These are phyloP conservation scores for Hyphopichia homilentoma DNA, from an alignment of 805 yeast species.

Conservation along the genomic window DNA sequence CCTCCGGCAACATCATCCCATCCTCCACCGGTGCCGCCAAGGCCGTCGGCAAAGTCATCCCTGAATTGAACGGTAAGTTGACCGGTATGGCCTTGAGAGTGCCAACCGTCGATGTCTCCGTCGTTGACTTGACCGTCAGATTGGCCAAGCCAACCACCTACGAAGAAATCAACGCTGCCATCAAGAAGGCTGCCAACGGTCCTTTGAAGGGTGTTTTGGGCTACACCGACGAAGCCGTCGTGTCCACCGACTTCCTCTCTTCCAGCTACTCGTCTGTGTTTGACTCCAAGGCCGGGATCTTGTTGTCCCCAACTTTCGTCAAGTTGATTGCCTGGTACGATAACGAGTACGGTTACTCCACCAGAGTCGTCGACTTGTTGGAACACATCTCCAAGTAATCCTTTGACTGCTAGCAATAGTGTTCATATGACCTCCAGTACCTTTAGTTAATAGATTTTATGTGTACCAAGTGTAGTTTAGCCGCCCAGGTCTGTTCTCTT, in stretches of 20 bases:
- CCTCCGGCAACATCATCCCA: conserved; percentile 33
- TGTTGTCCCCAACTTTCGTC: conserved; percentile 32
- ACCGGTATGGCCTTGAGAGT: conserved; percentile 36
- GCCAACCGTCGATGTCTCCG: conserved; percentile 34
- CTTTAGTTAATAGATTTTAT: too few relatives aligned
- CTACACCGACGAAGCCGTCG: conserved; percentile 34
- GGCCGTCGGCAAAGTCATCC: conserved; percentile 36
- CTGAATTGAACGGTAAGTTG: conserved; percentile 34
- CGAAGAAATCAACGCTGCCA: conserved; percentile 29
- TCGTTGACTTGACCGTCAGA: conserved; percentile 33
- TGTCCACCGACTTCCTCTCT: conserved; percentile 30
- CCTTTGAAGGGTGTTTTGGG: conserved; percentile 32
- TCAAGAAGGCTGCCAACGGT: conserved; percentile 30
- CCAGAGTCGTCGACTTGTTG: conserved; percentile 34
- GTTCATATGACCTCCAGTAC: too few relatives aligned
- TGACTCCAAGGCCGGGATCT: conserved; percentile 33
- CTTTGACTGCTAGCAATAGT: too few relatives aligned
- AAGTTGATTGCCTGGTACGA: conserved; percentile 36
- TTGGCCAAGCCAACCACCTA: conserved; percentile 27
- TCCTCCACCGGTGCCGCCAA: conserved; percentile 37
- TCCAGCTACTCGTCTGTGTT: conserved; percentile 28
- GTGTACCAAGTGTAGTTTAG: too few relatives aligned
- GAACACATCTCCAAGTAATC: conserved; percentile 24
- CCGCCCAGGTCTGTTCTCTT: too few relatives aligned
- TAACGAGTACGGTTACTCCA: conserved; percentile 34